Base-by-base conservation (phyloP, 139 green algal species). In the Micractinium conductrix region DNA sequence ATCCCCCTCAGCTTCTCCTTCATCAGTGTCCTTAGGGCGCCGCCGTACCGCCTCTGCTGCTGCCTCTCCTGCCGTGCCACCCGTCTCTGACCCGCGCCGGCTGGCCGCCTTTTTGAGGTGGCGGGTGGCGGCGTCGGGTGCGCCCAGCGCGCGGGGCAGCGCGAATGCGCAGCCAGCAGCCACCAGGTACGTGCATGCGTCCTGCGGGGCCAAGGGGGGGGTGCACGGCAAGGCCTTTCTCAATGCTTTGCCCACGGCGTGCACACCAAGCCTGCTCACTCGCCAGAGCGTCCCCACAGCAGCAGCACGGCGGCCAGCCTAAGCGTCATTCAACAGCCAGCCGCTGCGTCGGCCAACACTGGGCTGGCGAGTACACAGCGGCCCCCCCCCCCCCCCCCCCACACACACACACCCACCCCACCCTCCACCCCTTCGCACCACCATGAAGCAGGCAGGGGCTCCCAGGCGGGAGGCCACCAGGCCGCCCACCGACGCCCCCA, bases 401-500 rank as follows among this genome's bases (percentile, higher is more conserved):
- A n/a, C n/a, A n/a, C n/a, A n/a, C n/a, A n/a, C n/a, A n/a, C n/a
- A n/a, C n/a, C n/a, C n/a, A n/a, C n/a, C n/a, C n/a, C n/a, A n/a
- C n/a, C n/a, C n/a, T n/a, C 70, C 4, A 21, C 40, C 43, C 2
- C 17, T 8, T 21, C 80, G n/a, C 69, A 86, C 81, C 58, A 93
- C 24, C 44, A 89, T 28, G 69, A 92, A 93, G 78, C 86, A 91
- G 33, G 82, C 50, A 0, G 60, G 48, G 4, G 78, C 73, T 38
- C 90, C 90, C 21, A 92, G 53, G 28, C 71, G 58, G 45, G 85
- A 90, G 26, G 83, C 81, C 45, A 83, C 68, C 37, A 87, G 24
- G 4, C 90, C 90, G 9, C 90, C 90, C 28, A 87, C 22, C 2
- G 73, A 84, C 42, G 90, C 85, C 10, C 88, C 90, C 45, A 93